Conservation (phyloP, 345 rosid genomes). For the Kandelia obovata region DNA sequence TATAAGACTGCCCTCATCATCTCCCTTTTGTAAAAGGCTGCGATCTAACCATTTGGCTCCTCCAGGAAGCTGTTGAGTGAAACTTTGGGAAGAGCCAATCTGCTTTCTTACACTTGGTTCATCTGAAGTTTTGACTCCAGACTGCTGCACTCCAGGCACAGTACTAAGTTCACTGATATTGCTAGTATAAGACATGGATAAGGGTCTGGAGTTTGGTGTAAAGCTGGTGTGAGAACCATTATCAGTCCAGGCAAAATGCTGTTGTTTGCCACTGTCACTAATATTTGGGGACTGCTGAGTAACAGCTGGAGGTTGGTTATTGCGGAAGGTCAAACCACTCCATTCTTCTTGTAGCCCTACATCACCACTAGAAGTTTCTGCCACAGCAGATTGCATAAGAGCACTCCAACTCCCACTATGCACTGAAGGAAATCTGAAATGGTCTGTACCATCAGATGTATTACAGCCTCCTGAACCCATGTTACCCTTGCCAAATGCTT, state of each 20-base stretch:
- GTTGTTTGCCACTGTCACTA: constrained; percentile 35
- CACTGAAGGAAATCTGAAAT: constrained; percentile 52
- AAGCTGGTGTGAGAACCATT: constrained; percentile 30
- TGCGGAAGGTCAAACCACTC: constrained; percentile 39
- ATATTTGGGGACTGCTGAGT: constrained; percentile 27
- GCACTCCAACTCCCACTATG: constrained; percentile 99
- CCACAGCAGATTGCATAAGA: constrained; percentile 98
- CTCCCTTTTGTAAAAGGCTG: constrained; percentile 40
- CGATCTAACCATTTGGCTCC: constrained; percentile 43
- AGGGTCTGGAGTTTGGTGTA: constrained; percentile 23
- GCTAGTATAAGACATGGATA: constrained; percentile 23
- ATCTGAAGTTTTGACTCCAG: constrained; percentile 29
- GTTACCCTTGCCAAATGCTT: constrained; percentile 59
- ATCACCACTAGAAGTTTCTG: constrained; percentile 70
- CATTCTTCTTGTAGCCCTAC: constrained; percentile 55
- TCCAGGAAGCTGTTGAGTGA: constrained; percentile 30
- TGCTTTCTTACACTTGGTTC: constrained; percentile 42
- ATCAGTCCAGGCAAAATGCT: constrained; percentile 31
- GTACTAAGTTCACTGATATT: constrained; percentile 24
- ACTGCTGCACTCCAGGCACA: constrained; percentile 28
- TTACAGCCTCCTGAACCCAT: constrained; percentile 44
- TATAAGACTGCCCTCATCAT: constrained; percentile 38
- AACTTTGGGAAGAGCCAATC: constrained; percentile 38
- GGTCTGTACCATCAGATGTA: constrained; percentile 42
- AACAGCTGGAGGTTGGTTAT: constrained; percentile 28